Conservation (phyloP, 2,329 filamentous ascomycete genomes). For the Stemphylium lycopersici region DNA sequence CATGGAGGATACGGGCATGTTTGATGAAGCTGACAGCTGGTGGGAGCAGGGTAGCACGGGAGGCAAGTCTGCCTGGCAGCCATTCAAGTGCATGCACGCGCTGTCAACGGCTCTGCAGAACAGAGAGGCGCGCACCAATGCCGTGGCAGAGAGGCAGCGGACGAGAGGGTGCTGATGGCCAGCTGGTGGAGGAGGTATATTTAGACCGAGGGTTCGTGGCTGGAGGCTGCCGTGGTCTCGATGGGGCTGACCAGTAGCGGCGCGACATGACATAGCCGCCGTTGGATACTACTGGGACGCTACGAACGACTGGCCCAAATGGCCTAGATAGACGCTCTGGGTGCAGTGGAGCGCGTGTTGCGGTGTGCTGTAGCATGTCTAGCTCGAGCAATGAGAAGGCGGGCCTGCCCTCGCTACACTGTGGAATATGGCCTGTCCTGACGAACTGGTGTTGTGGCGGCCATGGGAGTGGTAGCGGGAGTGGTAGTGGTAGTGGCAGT, state of each 20-base stretch:
- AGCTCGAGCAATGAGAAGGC: slow-evolving; percentile 34
- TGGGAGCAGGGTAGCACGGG: slow-evolving; percentile 1
- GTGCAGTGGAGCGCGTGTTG: slow-evolving; percentile 27
- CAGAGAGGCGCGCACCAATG: neutral
- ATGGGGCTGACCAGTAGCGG: slow-evolving; percentile 20
- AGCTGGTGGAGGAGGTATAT: slow-evolving; percentile 20
- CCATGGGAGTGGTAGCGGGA: no score
- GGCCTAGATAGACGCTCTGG: slow-evolving; percentile 33
- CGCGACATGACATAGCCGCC: slow-evolving; percentile 30
- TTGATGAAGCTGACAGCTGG: slow-evolving; percentile 14
- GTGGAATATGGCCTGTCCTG: no score
- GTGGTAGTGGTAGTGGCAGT: no score
- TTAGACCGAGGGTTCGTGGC: slow-evolving; percentile 32
- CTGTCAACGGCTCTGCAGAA: no score
- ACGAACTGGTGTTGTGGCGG: no score
- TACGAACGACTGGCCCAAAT: slow-evolving; percentile 30
- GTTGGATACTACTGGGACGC: slow-evolving; percentile 21
- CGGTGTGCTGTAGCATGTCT: slow-evolving; percentile 28
- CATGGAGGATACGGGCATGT: slow-evolving; percentile 20
- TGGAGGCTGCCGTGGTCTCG: slow-evolving; percentile 17
- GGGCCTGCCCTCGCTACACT: neutral
- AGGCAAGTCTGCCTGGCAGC: no score
- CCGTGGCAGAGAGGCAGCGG: neutral
- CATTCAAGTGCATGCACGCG: no score
- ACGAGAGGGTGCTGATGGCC: slow-evolving; percentile 7